Evolutionary conservation across 2,329 filamentous ascomycete species (phyloP), one percentile per base, ranked within the genome.

Genomic region (Penicillium palitans): DNA sequence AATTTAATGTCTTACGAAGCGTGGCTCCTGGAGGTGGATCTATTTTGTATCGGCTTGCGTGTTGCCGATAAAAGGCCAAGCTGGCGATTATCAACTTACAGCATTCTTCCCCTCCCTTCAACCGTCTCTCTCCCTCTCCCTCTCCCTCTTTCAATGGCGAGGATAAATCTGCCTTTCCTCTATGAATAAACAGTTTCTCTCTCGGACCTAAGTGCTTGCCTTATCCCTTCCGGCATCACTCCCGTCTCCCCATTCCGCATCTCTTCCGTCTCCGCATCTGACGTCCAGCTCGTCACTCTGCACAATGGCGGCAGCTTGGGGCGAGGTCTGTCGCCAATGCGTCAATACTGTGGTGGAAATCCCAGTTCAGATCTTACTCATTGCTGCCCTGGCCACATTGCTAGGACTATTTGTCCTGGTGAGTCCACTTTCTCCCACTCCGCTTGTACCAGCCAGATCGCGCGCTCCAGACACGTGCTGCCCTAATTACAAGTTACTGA

Each of bases 321-420:
- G 61, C 33, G 62, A 62, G 31, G 57, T 72, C 49, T 75, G 73
- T 65, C 63, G 67, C 41, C 68, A 71, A 47, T 76, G 75, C 64
- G 57, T 70, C n/a, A 57, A 67, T 33, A 57, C 68, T n/a, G 55
- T 72, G 39, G 61, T 64, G 35, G 64, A 62, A 12, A 65, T 73
- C 40, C 74, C 75, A 31, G 48, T 62, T 29, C 60, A 63, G 37
- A 61, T 75, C 42, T 58, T 75, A 39, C 50, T 75, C 10, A 61
- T 61, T 17, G 64, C 71, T 19, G n/a, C 70, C 4, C 46, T 68
- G 27, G 67, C 70, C 29, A 75, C 69, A n/a, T 42, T 63, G 13
- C 17, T 68, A 24, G 73, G 75, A 19, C 56, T 74, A 33, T 61
- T 71, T 58, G 63, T 74, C 51, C 65, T 75, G 52, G 74, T 77